Evolutionary conservation across 2,329 filamentous ascomycete genomes (phyloP).

Genomic region (Clarireedia paspali): DNA sequence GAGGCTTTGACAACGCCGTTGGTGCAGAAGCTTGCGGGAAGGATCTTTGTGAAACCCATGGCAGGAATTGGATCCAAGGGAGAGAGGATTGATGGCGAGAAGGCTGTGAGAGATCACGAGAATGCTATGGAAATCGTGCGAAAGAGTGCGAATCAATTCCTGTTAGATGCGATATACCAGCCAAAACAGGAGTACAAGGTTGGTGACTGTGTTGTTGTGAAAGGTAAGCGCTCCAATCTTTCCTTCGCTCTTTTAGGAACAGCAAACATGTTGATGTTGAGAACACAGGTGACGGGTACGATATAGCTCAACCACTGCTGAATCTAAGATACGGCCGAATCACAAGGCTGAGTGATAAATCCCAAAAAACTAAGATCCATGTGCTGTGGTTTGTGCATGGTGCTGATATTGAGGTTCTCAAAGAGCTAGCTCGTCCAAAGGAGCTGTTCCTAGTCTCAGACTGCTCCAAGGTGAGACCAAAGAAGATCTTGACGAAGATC

Average conservation of each 20-base stretch:
- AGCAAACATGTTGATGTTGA: no score
- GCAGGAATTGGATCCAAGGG: not conserved
- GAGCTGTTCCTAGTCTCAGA: constrained; percentile 13
- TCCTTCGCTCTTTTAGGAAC: no score
- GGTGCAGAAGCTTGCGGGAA: not conserved
- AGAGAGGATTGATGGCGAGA: not conserved
- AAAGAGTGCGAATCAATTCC: not conserved
- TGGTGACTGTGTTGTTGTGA: not conserved
- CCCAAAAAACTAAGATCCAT: constrained; percentile 1
- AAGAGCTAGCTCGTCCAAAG: constrained; percentile 10
- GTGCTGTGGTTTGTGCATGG: constrained; percentile 16
- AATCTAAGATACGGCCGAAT: no score
- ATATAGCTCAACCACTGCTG: no score
- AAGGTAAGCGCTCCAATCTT: not conserved
- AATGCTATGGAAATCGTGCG: not conserved
- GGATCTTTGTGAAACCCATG: not conserved
- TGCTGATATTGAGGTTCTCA: constrained; percentile 7
- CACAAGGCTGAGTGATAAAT: no score
- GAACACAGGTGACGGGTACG: no score
- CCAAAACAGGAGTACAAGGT: not conserved
- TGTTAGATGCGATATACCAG: not conserved
- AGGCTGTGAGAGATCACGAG: not conserved
- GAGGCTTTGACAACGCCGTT: not conserved
- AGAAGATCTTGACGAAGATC: constrained; percentile 13
- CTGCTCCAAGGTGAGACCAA: constrained; percentile 10